Evolutionary conservation across 345 rosid species (phyloP).

Genomic region (Sisymbrium irio): DNA sequence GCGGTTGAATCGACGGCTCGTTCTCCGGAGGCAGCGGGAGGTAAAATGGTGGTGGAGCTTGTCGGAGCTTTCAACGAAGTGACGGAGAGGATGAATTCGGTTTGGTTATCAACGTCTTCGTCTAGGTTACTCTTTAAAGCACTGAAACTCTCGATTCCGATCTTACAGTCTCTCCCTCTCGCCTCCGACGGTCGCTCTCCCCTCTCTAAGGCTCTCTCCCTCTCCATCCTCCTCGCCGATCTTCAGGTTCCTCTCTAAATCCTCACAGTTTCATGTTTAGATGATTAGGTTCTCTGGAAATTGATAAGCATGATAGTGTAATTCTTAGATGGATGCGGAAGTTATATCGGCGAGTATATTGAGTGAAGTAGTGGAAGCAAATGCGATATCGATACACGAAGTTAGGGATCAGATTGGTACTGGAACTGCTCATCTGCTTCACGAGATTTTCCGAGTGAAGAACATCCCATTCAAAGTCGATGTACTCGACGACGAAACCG

Average conservation of each 20-base stretch:
- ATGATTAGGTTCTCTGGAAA: neutral
- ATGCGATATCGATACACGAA: constrained; percentile 56
- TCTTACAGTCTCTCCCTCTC: constrained; percentile 60
- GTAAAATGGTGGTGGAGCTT: constrained; percentile 97
- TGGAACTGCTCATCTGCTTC: constrained; percentile 81
- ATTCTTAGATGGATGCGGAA: constrained; percentile 87
- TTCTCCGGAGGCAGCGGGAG: constrained; percentile 69
- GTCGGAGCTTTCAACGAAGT: constrained; percentile 90
- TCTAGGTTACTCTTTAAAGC: constrained; percentile 75
- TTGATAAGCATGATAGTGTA: neutral
- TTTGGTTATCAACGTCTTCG: constrained; percentile 81
- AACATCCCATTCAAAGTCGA: constrained; percentile 62
- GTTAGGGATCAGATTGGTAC: constrained; percentile 67
- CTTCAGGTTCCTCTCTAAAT: constrained; percentile 57
- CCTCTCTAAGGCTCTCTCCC: constrained; percentile 74
- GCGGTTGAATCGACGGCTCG: constrained; percentile 28
- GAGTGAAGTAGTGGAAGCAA: constrained; percentile 60
- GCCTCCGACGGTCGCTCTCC: constrained; percentile 71
- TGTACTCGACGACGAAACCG: constrained; percentile 70
- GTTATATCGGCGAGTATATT: constrained; percentile 89
- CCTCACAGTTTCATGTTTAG: neutral
- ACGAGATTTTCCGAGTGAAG: constrained; percentile 75
- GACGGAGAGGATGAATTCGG: constrained; percentile 75
- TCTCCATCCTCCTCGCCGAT: constrained; percentile 77
- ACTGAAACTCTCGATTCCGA: constrained; percentile 82